Evolutionary conservation across 805 yeast genomes (phyloP), one percentile per base, ranked within the genome.

Genomic region (Wickerhamomyces alni): DNA sequence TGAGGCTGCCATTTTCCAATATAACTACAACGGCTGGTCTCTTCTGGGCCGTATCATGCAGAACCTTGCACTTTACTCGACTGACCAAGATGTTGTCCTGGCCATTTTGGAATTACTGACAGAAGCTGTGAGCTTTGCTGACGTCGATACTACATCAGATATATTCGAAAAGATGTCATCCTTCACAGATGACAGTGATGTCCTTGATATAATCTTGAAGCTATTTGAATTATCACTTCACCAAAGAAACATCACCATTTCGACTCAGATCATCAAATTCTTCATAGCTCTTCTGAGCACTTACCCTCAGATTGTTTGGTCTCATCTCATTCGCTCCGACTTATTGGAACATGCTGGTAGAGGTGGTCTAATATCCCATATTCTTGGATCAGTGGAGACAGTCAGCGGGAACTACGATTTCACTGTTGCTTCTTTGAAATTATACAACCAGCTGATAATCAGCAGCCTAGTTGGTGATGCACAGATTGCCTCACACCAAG

Each of bases 11-110:
- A 72, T 87, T 17, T 88, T 93, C 63, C 63, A 81, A 21, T 76
- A 82, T 55, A 70, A 72, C 4, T 87, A 80, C 56, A 85, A 80
- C 54, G 97, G 97, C 1, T 88, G 97, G 95, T 74, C 95, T 0
- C 61, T 84, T 21, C 51, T 91, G 15, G 97, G 97, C 2, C 72
- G 95, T 51, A 63, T 85, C 0, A 59, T 89, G 25, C 88, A 84
- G 47, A 82, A 82, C 46, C 60, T 82, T 9, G 40, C 54, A 3
- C 41, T 47, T 11, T 49, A 50, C 16, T 50, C 67, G 6, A 46
- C 51, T 2, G 72, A 69, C 8, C 68, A 66, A 37, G 67, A 62
- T 2, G 50, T 72, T 3, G 60, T 76, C 9, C 51, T 69, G 6
- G 72, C 76, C 17, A 70, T 82, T 3, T 57, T 82, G 19, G 66